Evolutionary conservation across 768 basidiomycete genomes (phyloP).

Genomic region (Austroboletus festivus): DNA sequence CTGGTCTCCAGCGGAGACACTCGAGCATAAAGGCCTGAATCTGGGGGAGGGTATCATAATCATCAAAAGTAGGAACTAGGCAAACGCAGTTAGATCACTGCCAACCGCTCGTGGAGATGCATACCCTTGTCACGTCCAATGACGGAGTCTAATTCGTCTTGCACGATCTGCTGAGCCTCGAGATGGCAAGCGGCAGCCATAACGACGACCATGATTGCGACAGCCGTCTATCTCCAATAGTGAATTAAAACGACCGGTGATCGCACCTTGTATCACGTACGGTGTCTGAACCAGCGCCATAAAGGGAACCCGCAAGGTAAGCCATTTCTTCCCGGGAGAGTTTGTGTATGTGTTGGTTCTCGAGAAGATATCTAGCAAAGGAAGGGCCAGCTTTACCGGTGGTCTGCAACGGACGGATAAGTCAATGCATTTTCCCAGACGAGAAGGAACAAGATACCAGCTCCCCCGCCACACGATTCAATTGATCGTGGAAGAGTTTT

Average conservation of each 20-base stretch:
- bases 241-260: neutral
- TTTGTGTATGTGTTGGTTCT: slow-evolving; percentile 51
- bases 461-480: slow-evolving; percentile 43
- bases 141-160: slow-evolving; percentile 53
- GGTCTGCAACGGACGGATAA: slow-evolving; percentile 13
- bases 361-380: slow-evolving; percentile 57
- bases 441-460: slow-evolving; percentile 36
- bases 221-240: slow-evolving; percentile 39
- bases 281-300: slow-evolving; percentile 66
- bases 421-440: neutral
- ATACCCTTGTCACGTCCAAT: slow-evolving; percentile 42
- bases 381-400: slow-evolving; percentile 32
- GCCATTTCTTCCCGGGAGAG: slow-evolving; percentile 57
- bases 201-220: slow-evolving; percentile 53
- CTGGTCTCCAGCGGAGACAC: slow-evolving; percentile 41
- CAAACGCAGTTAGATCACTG: neutral
- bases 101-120: neutral
- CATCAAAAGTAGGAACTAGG: slow-evolving; percentile 41
- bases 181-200: slow-evolving; percentile 58
- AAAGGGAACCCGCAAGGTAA: slow-evolving; percentile 62
- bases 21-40: slow-evolving; percentile 42
- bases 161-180: slow-evolving; percentile 47
- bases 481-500: slow-evolving; percentile 50
- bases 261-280: slow-evolving; percentile 20
- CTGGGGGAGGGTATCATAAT: slow-evolving; percentile 34